Evolutionary conservation across 257 asterid species (phyloP), one percentile per base, ranked within the genome.

Genomic region (Jasminum sambac): DNA sequence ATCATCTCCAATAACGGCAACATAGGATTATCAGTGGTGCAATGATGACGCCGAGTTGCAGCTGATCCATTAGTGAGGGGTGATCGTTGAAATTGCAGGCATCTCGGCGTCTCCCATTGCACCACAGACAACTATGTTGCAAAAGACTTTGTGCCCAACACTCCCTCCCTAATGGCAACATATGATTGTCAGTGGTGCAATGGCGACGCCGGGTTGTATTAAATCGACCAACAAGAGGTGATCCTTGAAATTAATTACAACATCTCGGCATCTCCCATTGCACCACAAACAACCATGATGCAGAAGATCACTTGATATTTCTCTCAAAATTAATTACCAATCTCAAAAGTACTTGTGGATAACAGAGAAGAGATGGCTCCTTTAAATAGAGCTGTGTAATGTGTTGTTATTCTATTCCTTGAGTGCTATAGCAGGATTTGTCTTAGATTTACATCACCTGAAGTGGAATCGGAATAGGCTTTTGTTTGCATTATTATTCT

Each of bases 171-270:
- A 7, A 40, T n/a, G 64, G 64, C 79, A 78, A 74, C 79, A 68
- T 63, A 79, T 79, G 75, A 72, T 30, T 66, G 75, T 80, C 46
- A 24, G 82, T 80, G 82, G 84, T 80, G 82, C 84, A 80, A 80
- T 80, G 82, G 67, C 77, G 75, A 80, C 78, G 77, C 80, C 80
- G 77, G 58, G 78, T 38, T 61, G 19, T 1, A 37, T 9, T 30
- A 8, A 11, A 30, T 4, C 36, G 36, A 30, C 36, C 4, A 30
- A 4, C 36, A 30, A 30, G 36, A 30, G 36, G 36, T 30, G 36
- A 30, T 30, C 36, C 2, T 7, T 26, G 19, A 5, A 60, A 46
- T 1, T 38, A 60, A 46, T 1, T 38, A 6, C 4, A 21, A 39
- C 68, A 13, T 37, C 78, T 69, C 79, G 82, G 70, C 76, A 76